Evolutionary conservation across 352 stramenopile species (phyloP).

Genomic region (Phytophthora capsici): DNA sequence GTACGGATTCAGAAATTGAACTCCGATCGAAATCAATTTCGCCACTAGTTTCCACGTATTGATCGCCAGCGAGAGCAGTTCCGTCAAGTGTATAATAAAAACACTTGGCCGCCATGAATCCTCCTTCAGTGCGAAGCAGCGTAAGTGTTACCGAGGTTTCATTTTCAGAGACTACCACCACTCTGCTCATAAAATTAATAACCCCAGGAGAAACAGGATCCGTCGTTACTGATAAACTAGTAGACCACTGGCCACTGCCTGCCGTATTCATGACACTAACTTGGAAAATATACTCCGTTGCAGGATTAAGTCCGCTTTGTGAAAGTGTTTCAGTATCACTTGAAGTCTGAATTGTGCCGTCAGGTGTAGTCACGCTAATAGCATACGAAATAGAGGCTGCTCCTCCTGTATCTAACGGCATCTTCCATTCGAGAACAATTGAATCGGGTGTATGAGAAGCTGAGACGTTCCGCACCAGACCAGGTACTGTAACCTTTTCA

Average conservation of each 20-base stretch:
- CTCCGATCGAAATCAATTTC: conserved; percentile 39
- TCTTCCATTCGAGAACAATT: conserved; percentile 39
- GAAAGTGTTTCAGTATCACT: background rate
- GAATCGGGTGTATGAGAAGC: conserved; percentile 26
- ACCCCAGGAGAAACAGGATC: conserved; percentile 54
- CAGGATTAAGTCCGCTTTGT: conserved; percentile 18
- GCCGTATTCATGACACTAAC: conserved; percentile 37
- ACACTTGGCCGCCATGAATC: conserved; percentile 44
- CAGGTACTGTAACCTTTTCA: conserved; percentile 27
- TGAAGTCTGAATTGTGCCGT: background rate
- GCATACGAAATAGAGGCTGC: conserved; percentile 34
- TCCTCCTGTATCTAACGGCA: conserved; percentile 51
- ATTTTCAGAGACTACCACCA: conserved; percentile 37
- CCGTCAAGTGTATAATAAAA: conserved; percentile 40
- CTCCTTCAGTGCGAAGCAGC: conserved; percentile 42
- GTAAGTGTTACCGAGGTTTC: conserved; percentile 8
- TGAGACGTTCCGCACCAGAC: conserved; percentile 16
- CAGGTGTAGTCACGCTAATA: too few species aligned
- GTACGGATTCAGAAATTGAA: conserved; percentile 26
- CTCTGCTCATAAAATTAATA: conserved; percentile 38
- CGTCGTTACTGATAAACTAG: conserved; percentile 35
- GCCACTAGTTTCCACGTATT: conserved; percentile 36
- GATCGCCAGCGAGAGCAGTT: conserved; percentile 36
- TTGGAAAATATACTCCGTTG: conserved; percentile 40
- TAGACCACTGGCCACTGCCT: conserved; percentile 41